phyloP scores from a whole-genome alignment of 208 protist species.

The Tritrichomonas musculus region DNA sequence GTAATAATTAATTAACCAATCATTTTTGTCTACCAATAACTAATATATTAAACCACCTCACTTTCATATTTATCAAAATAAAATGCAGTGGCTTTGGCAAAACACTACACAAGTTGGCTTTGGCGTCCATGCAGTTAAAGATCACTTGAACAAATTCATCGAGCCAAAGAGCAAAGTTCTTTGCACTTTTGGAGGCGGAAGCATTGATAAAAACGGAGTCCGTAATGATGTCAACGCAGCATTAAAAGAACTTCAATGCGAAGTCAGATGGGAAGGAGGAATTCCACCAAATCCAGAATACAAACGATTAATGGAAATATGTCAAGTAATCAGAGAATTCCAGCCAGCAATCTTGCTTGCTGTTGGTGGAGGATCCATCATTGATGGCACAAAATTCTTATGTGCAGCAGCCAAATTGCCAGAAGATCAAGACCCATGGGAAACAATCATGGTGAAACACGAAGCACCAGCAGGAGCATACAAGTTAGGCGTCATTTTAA shows the following conservation, averaged over 20 bases:
- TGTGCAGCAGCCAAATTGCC: background rate
- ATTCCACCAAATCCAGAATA: no score
- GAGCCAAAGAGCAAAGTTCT: background rate
- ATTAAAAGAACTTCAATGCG: background rate
- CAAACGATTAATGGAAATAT: background rate
- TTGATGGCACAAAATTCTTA: constrained; percentile 18
- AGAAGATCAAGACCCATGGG: background rate
- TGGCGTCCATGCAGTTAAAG: background rate
- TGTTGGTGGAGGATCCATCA: background rate
- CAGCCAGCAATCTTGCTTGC: background rate
- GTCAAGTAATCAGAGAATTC: background rate
- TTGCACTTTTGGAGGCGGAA: background rate
- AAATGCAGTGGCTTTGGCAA: background rate
- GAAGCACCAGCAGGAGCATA: background rate
- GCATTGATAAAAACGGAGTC: background rate
- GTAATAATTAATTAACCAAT: no score
- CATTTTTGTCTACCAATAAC: no score
- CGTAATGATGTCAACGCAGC: background rate
- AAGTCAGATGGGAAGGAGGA: background rate
- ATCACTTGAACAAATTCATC: background rate
- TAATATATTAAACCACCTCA: no score
- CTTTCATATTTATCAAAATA: no score
- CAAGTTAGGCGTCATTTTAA: background rate
- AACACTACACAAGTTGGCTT: constrained; percentile 16
- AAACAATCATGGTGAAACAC: background rate